Conservation (phyloP, 2,329 filamentous ascomycete genomes). For the Paraphaeosphaeria minitans region DNA sequence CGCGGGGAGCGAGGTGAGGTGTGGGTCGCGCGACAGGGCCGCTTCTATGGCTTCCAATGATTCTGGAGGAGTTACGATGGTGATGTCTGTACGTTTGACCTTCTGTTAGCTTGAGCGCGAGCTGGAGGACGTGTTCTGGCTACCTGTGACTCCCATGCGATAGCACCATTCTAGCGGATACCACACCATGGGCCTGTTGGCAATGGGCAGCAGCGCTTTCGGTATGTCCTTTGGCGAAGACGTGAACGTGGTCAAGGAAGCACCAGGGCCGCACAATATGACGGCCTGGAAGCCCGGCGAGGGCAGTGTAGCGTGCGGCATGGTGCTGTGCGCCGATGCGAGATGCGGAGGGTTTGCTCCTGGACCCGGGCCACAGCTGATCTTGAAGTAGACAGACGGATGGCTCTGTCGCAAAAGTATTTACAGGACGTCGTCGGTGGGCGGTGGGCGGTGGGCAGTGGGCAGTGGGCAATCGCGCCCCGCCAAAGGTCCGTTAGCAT, state of each 20-base stretch:
- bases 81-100: constrained; percentile 48
- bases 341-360: background rate
- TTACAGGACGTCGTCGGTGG: background rate
- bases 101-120: background rate
- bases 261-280: constrained; percentile 81
- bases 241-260: constrained; percentile 81
- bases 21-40: constrained; percentile 77
- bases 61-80: constrained; percentile 62
- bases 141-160: constrained; percentile 76
- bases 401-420: background rate
- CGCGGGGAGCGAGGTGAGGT: constrained; percentile 72
- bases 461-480: constrained; percentile 12
- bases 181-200: constrained; percentile 88
- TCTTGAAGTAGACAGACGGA: background rate
- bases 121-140: constrained; percentile 32
- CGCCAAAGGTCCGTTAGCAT: constrained; percentile 21
- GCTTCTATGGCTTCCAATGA: constrained; percentile 70
- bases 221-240: constrained; percentile 79
- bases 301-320: constrained; percentile 80
- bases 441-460: too few species aligned
- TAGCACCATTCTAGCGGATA: constrained; percentile 87
- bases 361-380: background rate
- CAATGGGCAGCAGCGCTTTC: constrained; percentile 81
- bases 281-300: constrained; percentile 80
- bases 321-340: constrained; percentile 38